phyloP scores from a whole-genome alignment of 2,329 filamentous ascomycete genomes.

The Monilinia aucupariae region DNA sequence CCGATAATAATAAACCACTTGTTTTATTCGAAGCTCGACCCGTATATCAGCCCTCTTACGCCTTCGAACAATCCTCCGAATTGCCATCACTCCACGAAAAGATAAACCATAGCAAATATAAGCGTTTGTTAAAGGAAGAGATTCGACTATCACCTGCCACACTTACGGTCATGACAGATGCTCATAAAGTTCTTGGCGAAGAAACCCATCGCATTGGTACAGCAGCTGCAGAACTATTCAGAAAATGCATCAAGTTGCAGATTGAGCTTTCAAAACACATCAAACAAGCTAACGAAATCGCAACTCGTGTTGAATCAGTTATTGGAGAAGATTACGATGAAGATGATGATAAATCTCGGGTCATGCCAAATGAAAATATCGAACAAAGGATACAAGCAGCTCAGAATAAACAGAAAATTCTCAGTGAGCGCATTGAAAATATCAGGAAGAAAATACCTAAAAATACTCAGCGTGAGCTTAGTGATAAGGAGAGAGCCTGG shows the following conservation, averaged over 20 bases:
- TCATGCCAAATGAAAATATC: constrained; percentile 50
- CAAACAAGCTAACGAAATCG: constrained; percentile 58
- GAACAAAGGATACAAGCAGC: constrained; percentile 53
- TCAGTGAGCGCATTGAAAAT: constrained; percentile 55
- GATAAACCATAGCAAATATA: constrained; percentile 54
- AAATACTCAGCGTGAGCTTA: constrained; percentile 47
- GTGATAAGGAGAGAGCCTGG: constrained; percentile 57
- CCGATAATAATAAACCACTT: constrained; percentile 40
- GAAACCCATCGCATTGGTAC: constrained; percentile 65
- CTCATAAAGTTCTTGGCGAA: constrained; percentile 63
- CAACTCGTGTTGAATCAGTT: constrained; percentile 60
- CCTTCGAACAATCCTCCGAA: constrained; percentile 52
- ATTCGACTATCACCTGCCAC: constrained; percentile 66
- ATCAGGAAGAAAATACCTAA: constrained; percentile 49
- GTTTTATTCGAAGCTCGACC: constrained; percentile 59
- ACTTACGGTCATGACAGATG: constrained; percentile 65
- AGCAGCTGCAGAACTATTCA: constrained; percentile 68
- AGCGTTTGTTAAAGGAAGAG: constrained; percentile 59
- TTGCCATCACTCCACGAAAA: constrained; percentile 52
- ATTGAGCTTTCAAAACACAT: constrained; percentile 64
- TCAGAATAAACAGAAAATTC: constrained; percentile 49
- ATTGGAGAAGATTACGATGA: constrained; percentile 49
- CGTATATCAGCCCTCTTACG: constrained; percentile 57
- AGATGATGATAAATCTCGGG: constrained; percentile 45
- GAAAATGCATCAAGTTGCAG: constrained; percentile 62